Base-by-base conservation (phyloP, 164 flowering plant genomes). In the Aristolochia contorta region DNA sequence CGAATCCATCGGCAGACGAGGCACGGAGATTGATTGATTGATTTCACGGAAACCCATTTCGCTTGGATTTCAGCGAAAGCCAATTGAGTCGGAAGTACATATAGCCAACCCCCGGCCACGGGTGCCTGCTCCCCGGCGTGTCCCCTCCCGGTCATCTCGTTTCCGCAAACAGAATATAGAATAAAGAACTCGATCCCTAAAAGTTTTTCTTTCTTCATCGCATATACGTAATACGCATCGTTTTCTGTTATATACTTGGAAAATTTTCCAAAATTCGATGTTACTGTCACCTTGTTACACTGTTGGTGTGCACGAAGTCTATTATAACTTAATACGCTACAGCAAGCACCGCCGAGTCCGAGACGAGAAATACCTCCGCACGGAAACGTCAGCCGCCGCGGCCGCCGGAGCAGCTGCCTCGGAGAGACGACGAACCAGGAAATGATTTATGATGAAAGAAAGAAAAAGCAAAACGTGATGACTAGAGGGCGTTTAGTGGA, bases 181-280 rank as follows among this genome's bases (percentile, higher is more conserved):
- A 27, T 27, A 27, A 27, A 27, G 5, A 27, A 27, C 2, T 5
- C 30, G 5, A 2, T 27, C 30, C 30, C 30, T 27, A 2, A 27
- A 5, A n/a, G n/a, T n/a, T n/a, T 27, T 27, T 27, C 5, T 27
- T 27, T 27, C 30, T 27, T 27, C 30, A 27, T 5, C 30, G 52
- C 16, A 51, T 13, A 3, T n/a, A 24, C 53, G 54, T 51, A 18
- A 16, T 37, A 41, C 37, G 6, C 61, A 55, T 64, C 57, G 55
- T 49, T 64, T 59, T 69, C 64, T 13, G 64, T 53, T 54, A 18
- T 48, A 4, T 12, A n/a, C n/a, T 13, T 41, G n/a, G n/a, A n/a
- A n/a, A 47, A 27, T 2, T 27, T 27, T 27, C 30, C 30, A 27
- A 27, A 27, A 27, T 27, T 5, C 30, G 30, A 27, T 27, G 30